These are phyloP conservation scores for Gossypium davidsonii DNA, from an alignment of 441 rosid species.

Conservation along the genomic window DNA sequence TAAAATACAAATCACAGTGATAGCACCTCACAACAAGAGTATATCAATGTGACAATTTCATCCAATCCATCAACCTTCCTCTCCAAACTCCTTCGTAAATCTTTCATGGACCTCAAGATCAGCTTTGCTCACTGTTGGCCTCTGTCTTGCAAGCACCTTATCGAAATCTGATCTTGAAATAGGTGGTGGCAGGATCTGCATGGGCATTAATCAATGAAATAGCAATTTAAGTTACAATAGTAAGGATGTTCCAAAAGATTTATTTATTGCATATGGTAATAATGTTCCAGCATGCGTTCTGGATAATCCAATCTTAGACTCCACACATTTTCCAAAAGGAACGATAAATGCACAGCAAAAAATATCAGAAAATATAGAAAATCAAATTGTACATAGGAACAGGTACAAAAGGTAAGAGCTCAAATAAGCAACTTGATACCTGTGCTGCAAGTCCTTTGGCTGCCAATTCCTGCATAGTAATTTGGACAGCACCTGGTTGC, in stretches of 20 bases:
- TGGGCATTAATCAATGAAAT: constrained; percentile 9
- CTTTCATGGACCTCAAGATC: constrained; percentile 95
- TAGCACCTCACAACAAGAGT: constrained; percentile 25
- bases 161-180: constrained; percentile 82
- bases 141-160: constrained; percentile 93
- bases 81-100: constrained; percentile 98
- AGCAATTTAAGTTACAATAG: background rate
- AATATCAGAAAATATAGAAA: background rate
- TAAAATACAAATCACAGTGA: constrained; percentile 40
- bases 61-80: constrained; percentile 68
- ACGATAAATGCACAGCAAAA: background rate
- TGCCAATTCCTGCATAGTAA: constrained; percentile 87
- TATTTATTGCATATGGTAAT: background rate
- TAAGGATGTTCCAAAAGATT: background rate
- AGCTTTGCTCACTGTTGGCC: constrained; percentile 90
- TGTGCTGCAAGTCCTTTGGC: constrained; percentile 63
- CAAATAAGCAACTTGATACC: constrained; percentile 34
- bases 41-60: constrained; percentile 11
- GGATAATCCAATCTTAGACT: background rate
- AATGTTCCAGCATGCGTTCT: background rate
- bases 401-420: background rate
- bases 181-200: constrained; percentile 94
- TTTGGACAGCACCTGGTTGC: constrained; percentile 81
- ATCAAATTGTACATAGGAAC: background rate
- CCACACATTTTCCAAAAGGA: background rate